Evolutionary conservation across 148 eudicot genomes (phyloP).

Genomic region (Mesembryanthemum crystallinum): DNA sequence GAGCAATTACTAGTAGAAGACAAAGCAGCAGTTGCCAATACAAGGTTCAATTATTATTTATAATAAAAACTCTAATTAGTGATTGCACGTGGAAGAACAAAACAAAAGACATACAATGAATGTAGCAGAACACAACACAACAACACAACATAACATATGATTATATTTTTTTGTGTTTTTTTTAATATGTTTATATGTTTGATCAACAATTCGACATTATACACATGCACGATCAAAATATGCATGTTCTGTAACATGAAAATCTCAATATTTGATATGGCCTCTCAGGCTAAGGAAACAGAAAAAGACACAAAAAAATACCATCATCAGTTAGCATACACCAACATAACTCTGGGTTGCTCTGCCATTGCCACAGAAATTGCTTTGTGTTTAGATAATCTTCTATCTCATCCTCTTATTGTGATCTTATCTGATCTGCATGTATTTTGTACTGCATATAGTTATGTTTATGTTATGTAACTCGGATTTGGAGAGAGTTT

Average conservation of each 20-base stretch:
- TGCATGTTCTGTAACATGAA: conserved; percentile 23
- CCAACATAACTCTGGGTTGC: conserved; percentile 6
- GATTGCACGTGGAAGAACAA: conserved; percentile 24
- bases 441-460: too few species aligned
- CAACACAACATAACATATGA: conserved; percentile 9
- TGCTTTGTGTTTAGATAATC: neutral
- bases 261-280: conserved; percentile 2
- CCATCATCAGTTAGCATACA: neutral
- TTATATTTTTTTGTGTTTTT: too few species aligned
- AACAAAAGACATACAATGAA: conserved; percentile 31
- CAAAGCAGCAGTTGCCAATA: too few species aligned
- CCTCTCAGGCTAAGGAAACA: conserved; percentile 19
- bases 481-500: neutral
- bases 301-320: neutral
- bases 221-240: conserved; percentile 11
- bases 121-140: conserved; percentile 14
- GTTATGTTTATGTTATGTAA: too few species aligned
- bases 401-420: too few species aligned
- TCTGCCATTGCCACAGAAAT: neutral
- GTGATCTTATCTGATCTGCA: neutral
- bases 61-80: conserved; percentile 10
- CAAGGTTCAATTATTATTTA: too few species aligned
- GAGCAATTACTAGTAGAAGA: too few species aligned
- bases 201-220: neutral
- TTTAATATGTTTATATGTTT: neutral